Evolutionary conservation across 371 early-diverging fungal genomes (phyloP).

Genomic region (Mortierella polycephala): DNA sequence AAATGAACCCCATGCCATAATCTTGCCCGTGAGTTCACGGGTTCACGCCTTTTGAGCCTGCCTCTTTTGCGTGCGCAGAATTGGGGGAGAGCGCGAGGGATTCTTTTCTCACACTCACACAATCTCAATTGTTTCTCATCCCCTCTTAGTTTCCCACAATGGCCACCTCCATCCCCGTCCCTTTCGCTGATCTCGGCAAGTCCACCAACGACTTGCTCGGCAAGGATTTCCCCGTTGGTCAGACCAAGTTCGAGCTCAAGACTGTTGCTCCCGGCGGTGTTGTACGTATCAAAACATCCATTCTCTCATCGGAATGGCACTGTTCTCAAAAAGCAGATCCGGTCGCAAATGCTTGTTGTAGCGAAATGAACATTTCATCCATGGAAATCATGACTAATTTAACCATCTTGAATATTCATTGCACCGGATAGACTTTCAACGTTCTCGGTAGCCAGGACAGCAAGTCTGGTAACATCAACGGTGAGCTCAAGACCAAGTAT

Average conservation of each 20-base stretch:
- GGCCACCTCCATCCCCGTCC: conserved; percentile 66
- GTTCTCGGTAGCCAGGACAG: conserved; percentile 93
- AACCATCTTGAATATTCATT: background rate
- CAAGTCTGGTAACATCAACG: conserved; percentile 93
- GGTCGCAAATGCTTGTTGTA: too few relatives aligned
- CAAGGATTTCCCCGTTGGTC: conserved; percentile 96
- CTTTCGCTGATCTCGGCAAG: conserved; percentile 96
- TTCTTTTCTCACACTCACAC: conserved; percentile 2
- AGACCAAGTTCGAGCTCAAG: conserved; percentile 97
- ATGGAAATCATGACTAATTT: background rate
- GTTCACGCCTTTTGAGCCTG: too few relatives aligned
- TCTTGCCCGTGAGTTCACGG: too few relatives aligned
- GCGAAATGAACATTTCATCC: background rate
- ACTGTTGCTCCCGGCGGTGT: conserved; percentile 94
- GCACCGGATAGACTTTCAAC: conserved; percentile 85
- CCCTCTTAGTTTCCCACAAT: conserved; percentile 23
- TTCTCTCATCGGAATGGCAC: background rate
- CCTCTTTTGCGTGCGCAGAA: too few relatives aligned
- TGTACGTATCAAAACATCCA: conserved; percentile 65
- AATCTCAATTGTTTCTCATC: background rate
- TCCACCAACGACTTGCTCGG: conserved; percentile 92
- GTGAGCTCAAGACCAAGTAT: conserved; percentile 97
- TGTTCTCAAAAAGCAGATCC: background rate
- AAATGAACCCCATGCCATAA: too few relatives aligned
- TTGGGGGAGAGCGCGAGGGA: too few relatives aligned